Base-by-base conservation (phyloP, 805 yeast species). In the Saccharomycopsis sp. region DNA sequence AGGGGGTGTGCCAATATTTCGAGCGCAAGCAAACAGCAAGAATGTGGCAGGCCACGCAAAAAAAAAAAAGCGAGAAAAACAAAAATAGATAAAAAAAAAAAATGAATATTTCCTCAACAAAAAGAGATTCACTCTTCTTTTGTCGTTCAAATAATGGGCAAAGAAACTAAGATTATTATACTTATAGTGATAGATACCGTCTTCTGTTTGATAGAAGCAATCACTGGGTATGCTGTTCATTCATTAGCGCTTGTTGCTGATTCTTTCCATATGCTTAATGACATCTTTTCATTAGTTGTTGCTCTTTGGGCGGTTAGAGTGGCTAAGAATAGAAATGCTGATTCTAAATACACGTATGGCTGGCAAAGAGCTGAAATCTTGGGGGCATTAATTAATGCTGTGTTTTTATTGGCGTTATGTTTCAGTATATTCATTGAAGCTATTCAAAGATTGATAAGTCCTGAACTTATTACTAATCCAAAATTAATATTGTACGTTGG, bases 281-380 rank as follows among this genome's bases (percentile, higher is more conserved):
- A 90, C 64, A 85, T 90, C 44, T 79, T 90, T 48, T 87, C 97
- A 1, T 69, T 90, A 28, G 52, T 89, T 16, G 88, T 90, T 41
- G 98, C 98, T 0, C 67, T 89, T 26, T 90, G 97, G 97, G 98
- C 98, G 0, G 97, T 93, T 17, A 76, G 76, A 51, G 96, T 88
- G 9, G 88, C 96, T 43, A 83, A 83, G 55, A 77, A 77, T 32
- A 75, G 79, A 56, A 77, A 79, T 23, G 93, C 96, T 1, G 93
- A 87, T 60, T 81, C 93, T 2, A 81, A 80, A 47, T 90, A 85
- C 66, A 93, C 97, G 2, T 90, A 93, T 57, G 98, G 98, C 14
- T 87, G 97, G 95, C 95, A 90, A 62, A 74, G 98, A 54, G 97
- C 97, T 4, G 98, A 90, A 63, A 89, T 90, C 43, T 70, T 90